These are phyloP conservation scores for Trichoderma gracile DNA, from an alignment of 2,329 filamentous ascomycete species.

Conservation along the genomic window DNA sequence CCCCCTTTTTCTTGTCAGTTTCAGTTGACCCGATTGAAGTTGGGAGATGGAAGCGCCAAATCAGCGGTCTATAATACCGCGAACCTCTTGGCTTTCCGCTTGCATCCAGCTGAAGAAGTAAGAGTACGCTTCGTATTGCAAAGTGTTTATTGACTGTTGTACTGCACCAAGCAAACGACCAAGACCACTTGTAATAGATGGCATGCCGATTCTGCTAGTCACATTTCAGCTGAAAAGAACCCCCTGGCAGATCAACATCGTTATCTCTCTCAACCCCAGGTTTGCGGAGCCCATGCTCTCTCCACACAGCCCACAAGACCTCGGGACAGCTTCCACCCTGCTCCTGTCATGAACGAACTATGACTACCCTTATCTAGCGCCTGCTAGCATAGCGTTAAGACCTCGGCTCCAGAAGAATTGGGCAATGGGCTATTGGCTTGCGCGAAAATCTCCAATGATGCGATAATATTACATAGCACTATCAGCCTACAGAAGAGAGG, in stretches of 20 bases:
- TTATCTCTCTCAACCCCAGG: slow-evolving; percentile 22
- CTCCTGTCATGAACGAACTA: background rate
- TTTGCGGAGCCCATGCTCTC: slow-evolving; percentile 4
- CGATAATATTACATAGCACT: background rate
- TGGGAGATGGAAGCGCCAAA: background rate
- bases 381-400: background rate
- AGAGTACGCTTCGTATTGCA: background rate
- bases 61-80: background rate
- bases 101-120: background rate
- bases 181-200: no score
- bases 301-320: background rate
- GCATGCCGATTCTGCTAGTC: background rate
- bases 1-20: background rate
- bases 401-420: slow-evolving; percentile 10
- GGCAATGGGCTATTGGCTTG: slow-evolving; percentile 7
- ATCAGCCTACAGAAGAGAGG: background rate
- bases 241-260: background rate
- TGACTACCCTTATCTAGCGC: background rate
- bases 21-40: background rate
- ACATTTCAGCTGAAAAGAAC: background rate
- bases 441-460: background rate
- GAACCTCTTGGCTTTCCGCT: background rate
- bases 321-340: background rate
- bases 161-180: no score
- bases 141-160: no score